Base-by-base conservation (phyloP, 2,329 filamentous ascomycete species). In the Trichothecium roseum region DNA sequence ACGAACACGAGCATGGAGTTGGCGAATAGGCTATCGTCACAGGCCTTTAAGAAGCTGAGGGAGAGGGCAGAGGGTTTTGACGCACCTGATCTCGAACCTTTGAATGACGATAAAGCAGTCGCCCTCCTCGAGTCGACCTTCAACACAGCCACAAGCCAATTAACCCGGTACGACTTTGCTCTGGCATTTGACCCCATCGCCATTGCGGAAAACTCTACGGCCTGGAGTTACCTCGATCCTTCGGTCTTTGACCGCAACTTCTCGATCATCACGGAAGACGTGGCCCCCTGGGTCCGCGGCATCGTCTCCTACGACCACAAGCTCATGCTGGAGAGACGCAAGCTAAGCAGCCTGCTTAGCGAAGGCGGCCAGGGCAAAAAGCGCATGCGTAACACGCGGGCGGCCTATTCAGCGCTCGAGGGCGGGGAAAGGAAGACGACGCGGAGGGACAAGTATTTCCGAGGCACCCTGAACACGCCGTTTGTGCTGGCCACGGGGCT, bases 211-310 rank as follows among this genome's bases (percentile, higher is more conserved):
- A 70, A 67, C 41, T 48, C 54, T 2, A 41, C 50, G 37, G 32
- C 44, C 14, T 47, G 47, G 13, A 44, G 50, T 7, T 64, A 64
- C 30, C 65, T 86, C 2, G 73, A 77, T 24, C 68, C 81, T 0
- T 88, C 84, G 0, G 76, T 81, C 1, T 86, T 94, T 44, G 86
- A 94, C 47, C 75, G 83, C 30, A 76, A 77, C 0, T 62, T 82
- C 47, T 54, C 57, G 1, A 64, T 79, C 15, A 74, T 94, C 22
- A 69, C 74, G 0, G 62, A 80, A 10, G 91, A 98, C 43, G 66
- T 96, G 2, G 88, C 87, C 0, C 91, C 93, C 0, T 96, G 85
- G 54, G 74, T 96, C n/a, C 82, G 93, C 9, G 69, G 72, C 27
- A 96, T 98, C 40, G 78, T 89, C 2, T 68, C 78, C 0, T 83